Conservation (phyloP, 495 filamentous ascomycete genomes). For the Hypoxylon trugodes region DNA sequence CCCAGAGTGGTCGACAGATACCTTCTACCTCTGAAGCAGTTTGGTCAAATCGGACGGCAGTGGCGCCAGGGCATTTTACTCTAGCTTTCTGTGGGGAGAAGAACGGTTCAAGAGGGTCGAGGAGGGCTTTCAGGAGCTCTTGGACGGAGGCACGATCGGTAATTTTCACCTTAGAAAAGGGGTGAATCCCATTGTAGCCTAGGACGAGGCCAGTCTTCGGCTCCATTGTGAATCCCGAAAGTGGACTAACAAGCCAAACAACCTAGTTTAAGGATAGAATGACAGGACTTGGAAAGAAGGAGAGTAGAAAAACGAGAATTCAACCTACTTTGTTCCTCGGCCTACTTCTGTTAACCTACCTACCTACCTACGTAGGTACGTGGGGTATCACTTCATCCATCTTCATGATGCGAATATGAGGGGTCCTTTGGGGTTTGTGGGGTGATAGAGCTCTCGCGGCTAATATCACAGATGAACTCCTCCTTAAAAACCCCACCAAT, state of each 20-base stretch:
- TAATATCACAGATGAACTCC: slow-evolving; percentile 43
- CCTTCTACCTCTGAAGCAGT: slow-evolving; percentile 81
- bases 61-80: slow-evolving; percentile 68
- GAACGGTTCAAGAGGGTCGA: slow-evolving; percentile 70
- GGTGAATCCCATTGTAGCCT: slow-evolving; percentile 58
- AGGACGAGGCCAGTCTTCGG: slow-evolving; percentile 55
- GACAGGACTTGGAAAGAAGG: slow-evolving; percentile 4
- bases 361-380: slow-evolving; percentile 13
- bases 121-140: slow-evolving; percentile 63
- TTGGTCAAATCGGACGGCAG: slow-evolving; percentile 75
- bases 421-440: slow-evolving; percentile 37
- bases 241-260: slow-evolving; percentile 7
- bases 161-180: slow-evolving; percentile 59
- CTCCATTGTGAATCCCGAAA: slow-evolving; percentile 32
- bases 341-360: slow-evolving; percentile 20
- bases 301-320: slow-evolving; percentile 1
- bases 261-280: background rate
- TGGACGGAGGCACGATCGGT: slow-evolving; percentile 63
- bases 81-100: slow-evolving; percentile 67
- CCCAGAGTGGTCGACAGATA: slow-evolving; percentile 78
- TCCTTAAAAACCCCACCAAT: slow-evolving; percentile 40
- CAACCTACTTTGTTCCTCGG: slow-evolving; percentile 1
- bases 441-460: slow-evolving; percentile 44
- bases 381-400: slow-evolving; percentile 31
- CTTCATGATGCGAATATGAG: slow-evolving; percentile 25